Evolutionary conservation across 495 filamentous ascomycete species (phyloP), one percentile per base, ranked within the genome.

Genomic region (Aspergillus hancockii): DNA sequence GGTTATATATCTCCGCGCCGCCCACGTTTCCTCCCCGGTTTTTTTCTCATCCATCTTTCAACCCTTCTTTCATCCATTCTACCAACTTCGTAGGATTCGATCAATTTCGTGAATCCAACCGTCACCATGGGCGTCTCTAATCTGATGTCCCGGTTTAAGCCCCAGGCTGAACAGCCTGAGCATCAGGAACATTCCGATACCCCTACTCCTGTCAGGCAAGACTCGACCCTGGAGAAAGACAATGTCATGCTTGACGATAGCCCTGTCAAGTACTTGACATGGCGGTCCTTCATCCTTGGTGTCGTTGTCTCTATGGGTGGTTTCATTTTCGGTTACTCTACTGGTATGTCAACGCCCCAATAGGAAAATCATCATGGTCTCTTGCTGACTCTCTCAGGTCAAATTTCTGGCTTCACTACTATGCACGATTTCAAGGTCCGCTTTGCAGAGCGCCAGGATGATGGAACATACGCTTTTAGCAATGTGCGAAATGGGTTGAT

Each of bases 281-380:
- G 75, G 67, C 74, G 77, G 4, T 77, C 80, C 0, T 76, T 82
- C 60, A 72, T 79, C 57, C 73, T 85, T 61, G 81, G 81, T 54
- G 53, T 83, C 45, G 69, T 81, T 55, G 81, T 81, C 43, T 83
- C 88, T 9, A 87, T 91, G 78, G 88, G 88, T 66, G 88, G 88
- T 60, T 87, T 91, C 69, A 85, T 91, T 58, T 91, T 90, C 62
- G 89, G 89, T 63, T 89, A 89, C 58, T 85, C 89, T 32, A 90
- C 87, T 61, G 80, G 79, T 78, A 72, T 40, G 54, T 55, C 41
- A 28, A 28, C 38, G 9, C 14, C 45, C 16, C 28, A 28, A 8
- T 25, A 6, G 2, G 2, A 0, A 3, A 7, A 16, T 10, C 1
- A n/a, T n/a, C 34, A 9, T 8, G 19, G 25, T 38, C 4, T 21